phyloP scores from a whole-genome alignment of 345 rosid genomes.

The Salix udensis region DNA sequence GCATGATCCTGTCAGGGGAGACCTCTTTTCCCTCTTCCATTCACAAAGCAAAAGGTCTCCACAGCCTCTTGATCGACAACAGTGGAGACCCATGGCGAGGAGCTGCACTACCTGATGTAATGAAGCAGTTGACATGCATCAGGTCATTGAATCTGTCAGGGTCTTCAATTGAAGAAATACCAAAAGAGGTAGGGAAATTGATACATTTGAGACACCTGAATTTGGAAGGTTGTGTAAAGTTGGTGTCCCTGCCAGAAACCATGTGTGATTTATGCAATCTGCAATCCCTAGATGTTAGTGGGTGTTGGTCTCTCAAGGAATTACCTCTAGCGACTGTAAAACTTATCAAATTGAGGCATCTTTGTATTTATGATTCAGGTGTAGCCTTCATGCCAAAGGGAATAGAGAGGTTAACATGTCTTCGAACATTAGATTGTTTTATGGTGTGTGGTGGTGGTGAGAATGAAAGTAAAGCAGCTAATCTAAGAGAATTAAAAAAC shows the following conservation, averaged over 20 bases:
- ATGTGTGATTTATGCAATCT: slow-evolving; percentile 14
- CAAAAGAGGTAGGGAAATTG: background rate
- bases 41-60: too few relatives aligned
- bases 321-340: slow-evolving; percentile 10
- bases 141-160: background rate
- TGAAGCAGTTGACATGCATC: background rate
- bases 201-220: slow-evolving; percentile 13
- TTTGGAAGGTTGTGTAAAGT: rapidly evolving
- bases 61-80: too few relatives aligned
- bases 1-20: too few relatives aligned
- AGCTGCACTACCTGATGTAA: background rate
- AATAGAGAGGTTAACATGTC: slow-evolving; percentile 1
- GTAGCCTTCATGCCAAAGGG: slow-evolving; percentile 14
- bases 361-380: rapidly evolving
- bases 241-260: slow-evolving; percentile 9
- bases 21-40: too few relatives aligned
- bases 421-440: background rate
- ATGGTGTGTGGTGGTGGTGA: background rate
- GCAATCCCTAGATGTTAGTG: background rate
- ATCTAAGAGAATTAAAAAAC: too few relatives aligned
- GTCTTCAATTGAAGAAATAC: background rate
- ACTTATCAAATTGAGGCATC: slow-evolving; percentile 11
- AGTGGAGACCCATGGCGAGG: too few relatives aligned
- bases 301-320: background rate
- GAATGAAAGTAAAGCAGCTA: too few relatives aligned